Evolutionary conservation across 805 yeast species (phyloP).

Genomic region (Candida multigemmis): DNA sequence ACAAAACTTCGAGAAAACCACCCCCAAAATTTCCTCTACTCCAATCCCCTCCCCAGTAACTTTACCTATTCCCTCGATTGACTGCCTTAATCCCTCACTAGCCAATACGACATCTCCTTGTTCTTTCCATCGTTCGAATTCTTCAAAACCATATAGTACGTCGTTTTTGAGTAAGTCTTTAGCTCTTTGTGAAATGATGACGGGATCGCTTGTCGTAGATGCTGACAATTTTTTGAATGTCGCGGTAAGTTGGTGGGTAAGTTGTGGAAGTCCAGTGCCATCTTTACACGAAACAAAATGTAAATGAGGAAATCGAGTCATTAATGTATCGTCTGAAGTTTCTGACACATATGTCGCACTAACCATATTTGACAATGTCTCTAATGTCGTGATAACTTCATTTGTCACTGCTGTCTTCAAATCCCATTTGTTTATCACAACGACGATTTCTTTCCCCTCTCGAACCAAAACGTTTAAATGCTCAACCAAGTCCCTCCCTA

Average conservation of each 20-base stretch:
- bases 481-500: slow-evolving; percentile 24
- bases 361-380: background rate
- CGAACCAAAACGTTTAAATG: slow-evolving; percentile 26
- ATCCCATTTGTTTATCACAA: slow-evolving; percentile 57
- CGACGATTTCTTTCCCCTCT: slow-evolving; percentile 23
- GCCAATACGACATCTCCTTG: slow-evolving; percentile 72
- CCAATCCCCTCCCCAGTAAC: slow-evolving; percentile 88
- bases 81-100: slow-evolving; percentile 60
- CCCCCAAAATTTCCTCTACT: slow-evolving; percentile 83
- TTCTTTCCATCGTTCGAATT: slow-evolving; percentile 42
- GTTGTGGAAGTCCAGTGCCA: slow-evolving; percentile 43
- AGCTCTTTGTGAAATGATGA: slow-evolving; percentile 66
- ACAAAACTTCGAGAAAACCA: slow-evolving; percentile 86
- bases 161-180: slow-evolving; percentile 69
- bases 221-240: slow-evolving; percentile 42
- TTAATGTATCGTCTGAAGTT: slow-evolving; percentile 2
- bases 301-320: slow-evolving; percentile 6
- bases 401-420: slow-evolving; percentile 13
- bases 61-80: slow-evolving; percentile 83
- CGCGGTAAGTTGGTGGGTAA: slow-evolving; percentile 33
- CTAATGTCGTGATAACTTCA: background rate
- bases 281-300: slow-evolving; percentile 51
- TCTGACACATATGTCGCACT: slow-evolving; percentile 7
- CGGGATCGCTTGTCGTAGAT: slow-evolving; percentile 50
- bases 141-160: slow-evolving; percentile 66